Base-by-base conservation (phyloP, 352 stramenopile genomes). In the Phytophthora syringae region DNA sequence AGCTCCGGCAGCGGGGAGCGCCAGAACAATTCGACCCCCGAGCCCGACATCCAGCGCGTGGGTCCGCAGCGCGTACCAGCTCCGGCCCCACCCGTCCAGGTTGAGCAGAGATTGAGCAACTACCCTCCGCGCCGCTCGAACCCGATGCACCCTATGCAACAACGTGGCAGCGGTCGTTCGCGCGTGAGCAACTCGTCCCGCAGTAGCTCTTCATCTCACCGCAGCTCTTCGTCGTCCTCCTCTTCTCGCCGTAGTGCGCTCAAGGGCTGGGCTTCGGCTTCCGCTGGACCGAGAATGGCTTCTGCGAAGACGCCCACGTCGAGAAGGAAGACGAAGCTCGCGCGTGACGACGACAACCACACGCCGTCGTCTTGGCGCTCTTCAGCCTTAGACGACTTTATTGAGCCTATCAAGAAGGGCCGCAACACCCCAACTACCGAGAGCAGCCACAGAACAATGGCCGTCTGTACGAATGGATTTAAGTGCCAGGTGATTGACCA, bases 401-500 rank as follows among this genome's bases (percentile, higher is more conserved):
- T 37, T 22, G 54, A 36, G 9, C 65, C 65, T 11, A 49, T 64
- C 27, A 74, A 74, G 27, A 50, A 13, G 0, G 42, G 27, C 5
- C 56, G n/a, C 52, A 71, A 72, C 27, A 60, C 40, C 9, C 63
- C 70, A 34, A 62, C 28, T 57, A 60, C 25, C 42, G 64, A 42
- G 45, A 66, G 28, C 64, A 72, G 42, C 65, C 64, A 48, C 65
- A 74, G 25, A 37, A 32, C 27, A 32, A 68, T 22, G 51, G n/a
- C 37, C 69, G 45, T 22, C 13, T 40, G 21, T 74, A 71, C 55
- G 58, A 71, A 62, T 74, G 69, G 64, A 70, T 74, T 54, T 78
- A 68, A 75, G 45, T 51, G 28, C 42, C 28, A 65, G 40, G 59
- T 59, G 56, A 69, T 72, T 64, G 55, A 74, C 37, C 34, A 71